These are phyloP conservation scores for Nannochloris sp. DNA, from an alignment of 139 green algal species.

Conservation along the genomic window DNA sequence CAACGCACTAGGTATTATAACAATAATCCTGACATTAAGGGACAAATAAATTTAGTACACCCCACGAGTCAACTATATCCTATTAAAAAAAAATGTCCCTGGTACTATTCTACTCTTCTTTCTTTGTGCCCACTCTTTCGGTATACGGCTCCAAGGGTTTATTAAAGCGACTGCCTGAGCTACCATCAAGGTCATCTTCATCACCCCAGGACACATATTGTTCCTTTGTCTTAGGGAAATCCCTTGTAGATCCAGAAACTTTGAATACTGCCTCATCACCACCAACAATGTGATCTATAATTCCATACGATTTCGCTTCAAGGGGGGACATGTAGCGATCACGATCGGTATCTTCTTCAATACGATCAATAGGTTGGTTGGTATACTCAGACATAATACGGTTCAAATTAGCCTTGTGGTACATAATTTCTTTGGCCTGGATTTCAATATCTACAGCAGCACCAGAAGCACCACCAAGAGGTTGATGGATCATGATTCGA, in stretches of 20 bases:
- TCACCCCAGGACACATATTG: slow-evolving; percentile 53
- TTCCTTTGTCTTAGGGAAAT: slow-evolving; percentile 65
- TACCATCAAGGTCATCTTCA: slow-evolving; percentile 31
- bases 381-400: slow-evolving; percentile 93
- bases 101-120: no score
- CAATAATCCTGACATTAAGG: no score
- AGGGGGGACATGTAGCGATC: slow-evolving; percentile 97
- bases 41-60: no score
- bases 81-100: no score
- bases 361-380: slow-evolving; percentile 65
- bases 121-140: slow-evolving; percentile 17
- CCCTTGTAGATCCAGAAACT: slow-evolving; percentile 45
- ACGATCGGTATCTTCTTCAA: slow-evolving; percentile 96
- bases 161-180: slow-evolving; percentile 23
- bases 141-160: slow-evolving; percentile 48
- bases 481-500: slow-evolving; percentile 99
- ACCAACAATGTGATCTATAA: slow-evolving; percentile 97
- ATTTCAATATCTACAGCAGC: slow-evolving; percentile 85
- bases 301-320: slow-evolving; percentile 91
- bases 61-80: no score
- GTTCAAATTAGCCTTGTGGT: slow-evolving; percentile 98
- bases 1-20: no score
- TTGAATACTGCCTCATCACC: slow-evolving; percentile 78
- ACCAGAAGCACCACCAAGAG: slow-evolving; percentile 90
- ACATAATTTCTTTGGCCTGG: slow-evolving; percentile 99